A percentile compares a stretch with the other conserved stretches of the same genome.
These are phyloP conservation scores for Lipomyces spencermartinsiae DNA, from an alignment of 805 yeast genomes.

Conservation along the genomic window DNA sequence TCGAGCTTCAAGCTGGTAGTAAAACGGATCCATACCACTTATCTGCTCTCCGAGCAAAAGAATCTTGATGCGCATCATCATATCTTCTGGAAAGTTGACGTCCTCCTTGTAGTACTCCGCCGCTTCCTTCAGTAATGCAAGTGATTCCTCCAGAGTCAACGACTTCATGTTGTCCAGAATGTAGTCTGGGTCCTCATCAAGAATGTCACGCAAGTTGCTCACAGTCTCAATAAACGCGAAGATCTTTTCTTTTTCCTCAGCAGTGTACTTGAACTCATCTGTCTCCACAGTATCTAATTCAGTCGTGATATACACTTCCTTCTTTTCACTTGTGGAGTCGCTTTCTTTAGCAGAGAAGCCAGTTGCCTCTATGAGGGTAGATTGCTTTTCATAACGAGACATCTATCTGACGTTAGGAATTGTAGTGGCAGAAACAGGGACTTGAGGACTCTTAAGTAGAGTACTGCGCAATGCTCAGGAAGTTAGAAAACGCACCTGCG, in stretches of 20 bases:
- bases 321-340: not conserved
- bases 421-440: no score
- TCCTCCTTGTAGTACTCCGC: conserved; percentile 54
- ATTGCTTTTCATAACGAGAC: not conserved
- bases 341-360: not conserved
- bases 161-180: conserved; percentile 13
- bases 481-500: no score
- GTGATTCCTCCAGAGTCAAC: conserved; percentile 47
- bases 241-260: not conserved
- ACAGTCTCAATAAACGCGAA: not conserved
- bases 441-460: no score
- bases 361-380: not conserved
- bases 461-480: no score
- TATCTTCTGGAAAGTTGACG: conserved; percentile 52
- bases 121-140: conserved; percentile 51
- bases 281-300: not conserved
- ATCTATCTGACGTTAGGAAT: not conserved
- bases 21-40: conserved; percentile 19
- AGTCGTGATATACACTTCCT: not conserved
- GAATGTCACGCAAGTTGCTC: not conserved
- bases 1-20: conserved; percentile 13
- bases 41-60: conserved; percentile 44
- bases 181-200: conserved; percentile 47
- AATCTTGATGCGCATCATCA: conserved; percentile 47
- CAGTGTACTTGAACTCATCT: not conserved